Evolutionary conservation across 2,329 filamentous ascomycete genomes (phyloP), one percentile per base, ranked within the genome.

Genomic region (Blumeria graminis): DNA sequence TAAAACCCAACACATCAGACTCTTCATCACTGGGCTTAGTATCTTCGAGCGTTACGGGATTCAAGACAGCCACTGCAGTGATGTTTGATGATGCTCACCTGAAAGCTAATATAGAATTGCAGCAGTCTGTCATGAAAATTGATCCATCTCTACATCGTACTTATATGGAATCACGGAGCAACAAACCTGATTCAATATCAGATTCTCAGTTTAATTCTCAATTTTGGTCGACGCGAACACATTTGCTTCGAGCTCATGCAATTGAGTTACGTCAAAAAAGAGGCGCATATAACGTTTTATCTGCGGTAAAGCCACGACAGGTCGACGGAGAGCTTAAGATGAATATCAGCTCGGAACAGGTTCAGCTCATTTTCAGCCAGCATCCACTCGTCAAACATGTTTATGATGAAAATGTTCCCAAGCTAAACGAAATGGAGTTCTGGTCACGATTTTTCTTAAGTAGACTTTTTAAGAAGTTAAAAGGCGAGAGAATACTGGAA

Each of bases 371-470:
- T 56, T 89, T 98, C 69, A 81, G 78, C 58, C 92, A 96, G 67
- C 90, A 98, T 68, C 88, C 92, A 1, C 74, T 98, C 0, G 83
- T 98, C 58, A 85, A 86, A 66, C 80, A 81, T 18, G 85, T 94
- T 6, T 96, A 95, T 68, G 87, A 96, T 65, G 89, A 95, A 65
- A 87, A 89, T 61, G 88, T 95, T 0, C 88, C 86, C 5, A 85
- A 84, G 58, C 69, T 93, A 41, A 80, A 76, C 32, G 86, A 94
- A 64, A 74, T 75, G 57, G 80, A 86, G 54, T 98, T 98, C 66
- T 98, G 90, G 89, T 84, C 84, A 6, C 78, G 86, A 13, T 98
- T 98, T 70, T 96, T 98, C 67, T 79, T 89, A 59, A 94, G 87
- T 68, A 79, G 85, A 57, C 72, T 98, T 8, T 87, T 88, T 61